These are phyloP conservation scores for Heterobasidion annosum DNA, from an alignment of 1,284 basidiomycete species.

Conservation along the genomic window DNA sequence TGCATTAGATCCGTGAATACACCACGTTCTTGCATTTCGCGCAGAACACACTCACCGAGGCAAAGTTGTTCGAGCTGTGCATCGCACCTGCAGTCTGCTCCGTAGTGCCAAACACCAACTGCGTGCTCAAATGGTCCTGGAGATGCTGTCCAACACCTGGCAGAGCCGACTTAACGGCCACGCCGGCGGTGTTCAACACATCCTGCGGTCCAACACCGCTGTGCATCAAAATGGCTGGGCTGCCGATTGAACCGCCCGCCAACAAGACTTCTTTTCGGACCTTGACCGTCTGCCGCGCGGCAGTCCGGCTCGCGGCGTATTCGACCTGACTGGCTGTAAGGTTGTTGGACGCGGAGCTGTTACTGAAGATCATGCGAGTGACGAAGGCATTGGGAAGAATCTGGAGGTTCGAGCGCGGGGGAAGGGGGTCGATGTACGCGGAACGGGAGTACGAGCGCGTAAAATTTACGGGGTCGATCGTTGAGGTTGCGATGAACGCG, in stretches of 20 bases:
- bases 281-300: constrained; percentile 29
- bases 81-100: constrained; percentile 37
- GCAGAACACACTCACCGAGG: background rate
- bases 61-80: constrained; percentile 10
- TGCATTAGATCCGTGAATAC: background rate
- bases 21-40: background rate
- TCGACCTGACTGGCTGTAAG: constrained; percentile 47
- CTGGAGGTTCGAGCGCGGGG: constrained; percentile 51
- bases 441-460: constrained; percentile 61
- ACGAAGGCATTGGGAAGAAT: constrained; percentile 49
- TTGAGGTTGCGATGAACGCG: constrained; percentile 49
- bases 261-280: constrained; percentile 55
- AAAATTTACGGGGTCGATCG: constrained; percentile 58
- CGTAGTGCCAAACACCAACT: constrained; percentile 37
- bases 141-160: constrained; percentile 74
- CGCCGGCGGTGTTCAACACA: constrained; percentile 41
- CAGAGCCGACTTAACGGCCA: constrained; percentile 38
- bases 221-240: constrained; percentile 57
- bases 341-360: constrained; percentile 28
- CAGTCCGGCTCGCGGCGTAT: constrained; percentile 30
- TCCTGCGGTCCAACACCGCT: constrained; percentile 65
- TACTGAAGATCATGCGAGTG: constrained; percentile 48
- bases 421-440: constrained; percentile 60
- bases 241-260: constrained; percentile 56
- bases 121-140: constrained; percentile 60